Conservation (phyloP, 2,329 filamentous ascomycete species). For the Epichloe glyceriae region DNA sequence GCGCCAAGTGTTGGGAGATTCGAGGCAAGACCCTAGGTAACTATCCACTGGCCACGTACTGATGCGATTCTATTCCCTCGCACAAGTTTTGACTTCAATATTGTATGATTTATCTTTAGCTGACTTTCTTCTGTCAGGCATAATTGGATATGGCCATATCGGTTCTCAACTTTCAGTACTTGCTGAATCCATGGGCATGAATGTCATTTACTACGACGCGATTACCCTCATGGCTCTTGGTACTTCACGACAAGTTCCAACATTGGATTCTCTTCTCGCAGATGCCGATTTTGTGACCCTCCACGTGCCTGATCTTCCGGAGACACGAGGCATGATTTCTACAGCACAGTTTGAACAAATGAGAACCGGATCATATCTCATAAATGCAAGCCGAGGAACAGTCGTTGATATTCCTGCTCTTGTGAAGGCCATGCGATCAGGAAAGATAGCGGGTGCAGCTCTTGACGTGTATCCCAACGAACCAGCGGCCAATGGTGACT, state of each 20-base stretch:
- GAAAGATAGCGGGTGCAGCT: conserved; percentile 87
- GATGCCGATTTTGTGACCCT: conserved; percentile 85
- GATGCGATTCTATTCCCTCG: background rate
- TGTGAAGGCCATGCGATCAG: conserved; percentile 71
- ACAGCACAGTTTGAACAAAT: conserved; percentile 67
- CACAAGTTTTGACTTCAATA: background rate
- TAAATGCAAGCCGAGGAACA: conserved; percentile 89
- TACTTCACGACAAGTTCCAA: conserved; percentile 70
- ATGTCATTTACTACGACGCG: conserved; percentile 93
- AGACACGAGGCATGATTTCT: conserved; percentile 91
- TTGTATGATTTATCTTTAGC: no score
- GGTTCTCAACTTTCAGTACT: conserved; percentile 91
- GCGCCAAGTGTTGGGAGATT: conserved; percentile 93
- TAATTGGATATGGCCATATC: conserved; percentile 95
- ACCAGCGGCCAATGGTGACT: conserved; percentile 85
- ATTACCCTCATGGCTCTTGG: conserved; percentile 90
- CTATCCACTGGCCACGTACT: conserved; percentile 10
- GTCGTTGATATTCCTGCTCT: conserved; percentile 91
- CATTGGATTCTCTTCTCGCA: conserved; percentile 61
- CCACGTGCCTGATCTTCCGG: conserved; percentile 84
- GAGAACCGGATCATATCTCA: conserved; percentile 86
- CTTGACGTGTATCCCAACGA: conserved; percentile 93
- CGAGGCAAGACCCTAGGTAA: conserved; percentile 86
- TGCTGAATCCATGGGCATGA: conserved; percentile 96
- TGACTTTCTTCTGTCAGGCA: conserved; percentile 37